Base-by-base conservation (phyloP, 164 flowering plant species). In the Euptelea pleiosperma region DNA sequence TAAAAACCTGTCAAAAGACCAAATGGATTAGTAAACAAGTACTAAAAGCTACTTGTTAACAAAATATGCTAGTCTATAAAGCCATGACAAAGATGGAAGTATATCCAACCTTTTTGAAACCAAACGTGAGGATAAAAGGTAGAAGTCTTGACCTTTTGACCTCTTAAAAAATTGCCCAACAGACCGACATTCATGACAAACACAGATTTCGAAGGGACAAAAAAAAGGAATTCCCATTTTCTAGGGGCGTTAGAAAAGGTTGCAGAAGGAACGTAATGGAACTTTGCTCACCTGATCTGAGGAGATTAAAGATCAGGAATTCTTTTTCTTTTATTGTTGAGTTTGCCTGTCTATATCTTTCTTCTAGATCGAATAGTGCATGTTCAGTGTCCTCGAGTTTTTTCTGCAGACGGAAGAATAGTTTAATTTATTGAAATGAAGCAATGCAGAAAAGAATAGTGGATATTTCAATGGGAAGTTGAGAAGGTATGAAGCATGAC, bases 301-400 rank as follows among this genome's bases (percentile, higher is more conserved):
- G 84, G 58, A 94, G 98, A 73, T 87, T 87, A 21, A 77, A 75
- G 54, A 94, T 91, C 58, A 94, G 62, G 63, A 70, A 94, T 55
- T 94, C 99, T 69, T 91, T 94, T 61, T 94, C 99, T 70, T 87
- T 91, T 24, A 94, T 89, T 21, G 86, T 89, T 40, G 80, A 79
- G 74, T 87, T 91, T 67, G 99, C 96, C 58, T 94, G 94, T 57
- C 82, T 77, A 52, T 85, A 82, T 70, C 77, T 79, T 62, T 87
- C 96, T 71, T 89, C 96, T 43, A 91, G 84, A 64, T 89, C 96
- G 62, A 66, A 73, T 68, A 91, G 63, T 36, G 82, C 70, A 69
- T 82, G 72, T 62, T 87, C 87, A 60, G 95, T 91, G 73, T 85
- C 89, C 69, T 78, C 83, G 7, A 89, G 96, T 70, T 84, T 92